phyloP scores from a whole-genome alignment of 106 monocot genomes.

The Dendrobium huoshanense region DNA sequence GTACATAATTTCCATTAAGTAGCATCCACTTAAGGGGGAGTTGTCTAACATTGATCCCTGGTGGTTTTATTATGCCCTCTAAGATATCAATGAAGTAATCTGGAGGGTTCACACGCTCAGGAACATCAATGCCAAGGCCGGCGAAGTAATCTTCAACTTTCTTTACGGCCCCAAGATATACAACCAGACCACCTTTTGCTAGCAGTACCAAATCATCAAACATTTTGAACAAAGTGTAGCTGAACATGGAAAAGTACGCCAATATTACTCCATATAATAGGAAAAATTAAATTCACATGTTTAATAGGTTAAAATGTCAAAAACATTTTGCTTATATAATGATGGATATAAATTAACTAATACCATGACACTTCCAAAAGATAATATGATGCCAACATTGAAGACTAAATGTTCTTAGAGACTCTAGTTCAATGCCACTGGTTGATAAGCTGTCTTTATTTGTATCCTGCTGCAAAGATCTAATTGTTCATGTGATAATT shows the following conservation, averaged over 20 bases:
- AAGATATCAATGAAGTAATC: constrained; percentile 69
- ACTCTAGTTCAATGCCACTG: background rate
- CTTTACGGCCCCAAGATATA: constrained; percentile 52
- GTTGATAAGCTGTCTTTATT: background rate
- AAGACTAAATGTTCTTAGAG: background rate
- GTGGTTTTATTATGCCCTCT: constrained; percentile 58
- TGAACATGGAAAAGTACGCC: constrained; percentile 16
- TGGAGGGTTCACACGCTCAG: constrained; percentile 76
- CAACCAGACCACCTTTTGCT: constrained; percentile 65
- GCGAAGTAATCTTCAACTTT: constrained; percentile 63
- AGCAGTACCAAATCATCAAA: constrained; percentile 68
- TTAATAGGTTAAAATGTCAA: background rate
- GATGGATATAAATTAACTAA: background rate
- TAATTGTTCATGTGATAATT: background rate
- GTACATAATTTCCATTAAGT: constrained; percentile 47
- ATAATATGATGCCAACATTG: background rate
- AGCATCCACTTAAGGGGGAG: constrained; percentile 60
- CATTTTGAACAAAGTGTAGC: constrained; percentile 63
- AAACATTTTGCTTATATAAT: background rate
- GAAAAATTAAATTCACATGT: background rate
- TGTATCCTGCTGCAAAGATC: background rate
- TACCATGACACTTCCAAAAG: constrained; percentile 3
- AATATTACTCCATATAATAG: background rate
- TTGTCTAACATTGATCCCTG: constrained; percentile 33
- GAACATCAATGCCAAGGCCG: constrained; percentile 52